phyloP scores from a whole-genome alignment of 805 yeast genomes.

The Pichia occidentalis region DNA sequence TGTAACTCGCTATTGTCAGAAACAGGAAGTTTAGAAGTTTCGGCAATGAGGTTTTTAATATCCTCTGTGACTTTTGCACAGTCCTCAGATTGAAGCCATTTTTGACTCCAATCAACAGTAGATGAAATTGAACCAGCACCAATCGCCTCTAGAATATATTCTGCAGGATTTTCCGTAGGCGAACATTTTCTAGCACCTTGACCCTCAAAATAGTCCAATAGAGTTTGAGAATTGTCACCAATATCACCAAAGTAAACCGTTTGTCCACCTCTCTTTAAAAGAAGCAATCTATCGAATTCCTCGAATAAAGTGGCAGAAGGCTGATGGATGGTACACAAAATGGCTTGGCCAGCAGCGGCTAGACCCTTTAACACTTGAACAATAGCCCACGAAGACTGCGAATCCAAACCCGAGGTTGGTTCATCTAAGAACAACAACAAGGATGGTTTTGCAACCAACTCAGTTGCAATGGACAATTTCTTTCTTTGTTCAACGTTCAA shows the following conservation, averaged over 20 bases:
- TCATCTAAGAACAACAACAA: too few species aligned
- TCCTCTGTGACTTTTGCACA: conserved; percentile 22
- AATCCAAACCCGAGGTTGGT: conserved; percentile 52
- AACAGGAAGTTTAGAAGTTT: conserved; percentile 12
- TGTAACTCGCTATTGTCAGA: conserved; percentile 14
- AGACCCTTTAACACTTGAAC: conserved; percentile 41
- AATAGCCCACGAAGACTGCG: conserved; percentile 54
- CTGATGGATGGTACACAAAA: conserved; percentile 51
- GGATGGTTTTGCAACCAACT: too few species aligned
- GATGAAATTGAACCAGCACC: conserved; percentile 79
- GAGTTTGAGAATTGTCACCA: conserved; percentile 38
- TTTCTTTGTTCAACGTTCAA: too few species aligned
- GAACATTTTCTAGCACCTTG: conserved; percentile 64
- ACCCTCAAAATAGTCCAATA: conserved; percentile 41
- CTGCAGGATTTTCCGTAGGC: too few species aligned
- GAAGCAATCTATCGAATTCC: conserved; percentile 30
- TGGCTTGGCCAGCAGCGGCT: conserved; percentile 49
- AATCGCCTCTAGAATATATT: conserved; percentile 61
- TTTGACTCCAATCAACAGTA: conserved; percentile 55
- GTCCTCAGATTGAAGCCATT: conserved; percentile 42
- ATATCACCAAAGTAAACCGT: conserved; percentile 52
- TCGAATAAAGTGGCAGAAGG: conserved; percentile 42
- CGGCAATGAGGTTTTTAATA: conserved; percentile 24
- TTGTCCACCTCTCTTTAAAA: conserved; percentile 44
- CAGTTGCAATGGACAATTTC: too few species aligned